Evolutionary conservation across 1,284 basidiomycete species (phyloP), one percentile per base, ranked within the genome.

Genomic region (Melanopsichium pennsylvanicum): DNA sequence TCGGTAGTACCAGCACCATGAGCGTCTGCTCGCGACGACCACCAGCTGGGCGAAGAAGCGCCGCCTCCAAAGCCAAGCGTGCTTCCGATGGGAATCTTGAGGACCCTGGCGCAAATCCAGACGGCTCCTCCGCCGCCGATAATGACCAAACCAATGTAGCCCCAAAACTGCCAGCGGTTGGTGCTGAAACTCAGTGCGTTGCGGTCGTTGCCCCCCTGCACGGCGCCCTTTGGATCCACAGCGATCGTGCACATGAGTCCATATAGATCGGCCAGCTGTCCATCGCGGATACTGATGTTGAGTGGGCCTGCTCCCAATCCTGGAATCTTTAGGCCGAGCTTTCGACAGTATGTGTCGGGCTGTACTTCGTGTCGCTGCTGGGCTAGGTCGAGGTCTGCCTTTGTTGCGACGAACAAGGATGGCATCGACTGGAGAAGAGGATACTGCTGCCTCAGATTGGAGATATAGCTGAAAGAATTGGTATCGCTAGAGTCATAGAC

Each of bases 401-500:
- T 98, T 27, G 95, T 98, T 12, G 96, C 95, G n/a, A 98, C 93
- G 80, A 97, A 97, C 22, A 97, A 84, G 22, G 90, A 92, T 10
- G 95, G 94, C 80, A 96, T 91, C 80, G 92, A 89, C 81, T 97
- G 92, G 15, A 81, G 45, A 29, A 95, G 84, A 66, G 88, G 92
- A 81, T 97, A 96, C 86, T 95, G 93, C 90, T 97, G 93, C 15
- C 79, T 72, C 76, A 97, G 84, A 83, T 97, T 97, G 71, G 92
- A 95, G 78, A 98, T 93, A 83, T 98, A 97, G 42, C 92, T 94
- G 81, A 98, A 98, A 11, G 93, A 97, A 82, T 97, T 97, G 22
- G 96, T 97, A 81, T 98, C 96, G 79, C 91, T 93, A 49, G 93
- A 96, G 82, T 98, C 95, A 81, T 97, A 90, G 32, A 97, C 92